A percentile compares a stretch with the other conserved stretches of the same genome.
Conservation (phyloP, 176 grass and related monocot genomes). For the Puya raimondii region DNA sequence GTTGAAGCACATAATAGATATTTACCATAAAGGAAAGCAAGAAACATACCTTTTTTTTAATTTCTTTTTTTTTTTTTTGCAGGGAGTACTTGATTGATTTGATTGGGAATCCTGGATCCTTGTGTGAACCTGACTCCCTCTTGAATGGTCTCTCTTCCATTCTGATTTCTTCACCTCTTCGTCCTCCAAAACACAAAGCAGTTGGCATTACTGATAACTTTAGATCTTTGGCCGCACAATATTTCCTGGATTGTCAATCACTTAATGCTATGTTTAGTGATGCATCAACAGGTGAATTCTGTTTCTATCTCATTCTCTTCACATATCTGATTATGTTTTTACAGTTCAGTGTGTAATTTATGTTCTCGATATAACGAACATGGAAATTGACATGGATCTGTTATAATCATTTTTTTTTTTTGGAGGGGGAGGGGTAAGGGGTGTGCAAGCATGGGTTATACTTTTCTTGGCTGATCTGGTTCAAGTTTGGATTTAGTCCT, state of each 20-base stretch:
- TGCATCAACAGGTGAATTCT: conserved; percentile 29
- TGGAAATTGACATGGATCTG: too few species aligned
- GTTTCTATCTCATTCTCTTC: not conserved
- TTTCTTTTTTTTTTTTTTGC: conserved; percentile 19
- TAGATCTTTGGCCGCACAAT: conserved; percentile 53
- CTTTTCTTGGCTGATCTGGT: too few species aligned
- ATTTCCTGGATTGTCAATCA: conserved; percentile 63
- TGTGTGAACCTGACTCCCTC: conserved; percentile 70
- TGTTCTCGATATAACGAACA: too few species aligned
- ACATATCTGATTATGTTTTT: not conserved
- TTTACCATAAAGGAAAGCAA: not conserved
- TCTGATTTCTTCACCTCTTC: conserved; percentile 54
- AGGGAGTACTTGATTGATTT: conserved; percentile 81
- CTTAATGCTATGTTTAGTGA: conserved; percentile 67
- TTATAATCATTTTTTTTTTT: too few species aligned
- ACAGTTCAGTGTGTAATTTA: not conserved
- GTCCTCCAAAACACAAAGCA: conserved; percentile 41
- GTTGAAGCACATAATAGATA: not conserved
- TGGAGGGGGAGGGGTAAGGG: too few species aligned
- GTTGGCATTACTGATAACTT: conserved; percentile 44
- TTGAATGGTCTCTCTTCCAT: conserved; percentile 68
- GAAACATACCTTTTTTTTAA: not conserved
- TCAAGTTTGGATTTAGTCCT: too few species aligned
- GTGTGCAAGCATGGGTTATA: too few species aligned
- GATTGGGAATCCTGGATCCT: conserved; percentile 47